Evolutionary conservation across 495 filamentous ascomycete genomes (phyloP), one percentile per base, ranked within the genome.

Genomic region (Trichoderma erinaceum): DNA sequence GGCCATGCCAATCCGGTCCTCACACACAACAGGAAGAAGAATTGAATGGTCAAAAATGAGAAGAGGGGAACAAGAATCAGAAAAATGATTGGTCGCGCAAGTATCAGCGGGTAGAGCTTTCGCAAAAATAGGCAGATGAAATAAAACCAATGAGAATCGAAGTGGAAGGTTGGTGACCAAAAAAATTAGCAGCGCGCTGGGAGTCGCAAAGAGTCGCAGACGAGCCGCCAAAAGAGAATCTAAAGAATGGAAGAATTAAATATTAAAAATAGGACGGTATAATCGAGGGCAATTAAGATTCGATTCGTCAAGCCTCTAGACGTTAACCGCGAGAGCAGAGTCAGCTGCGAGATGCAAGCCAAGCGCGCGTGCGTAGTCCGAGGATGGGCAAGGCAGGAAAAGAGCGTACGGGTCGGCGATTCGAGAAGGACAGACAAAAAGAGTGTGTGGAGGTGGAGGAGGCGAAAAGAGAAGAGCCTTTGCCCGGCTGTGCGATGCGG

Each of bases 11-110:
- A 61, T 61, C n/a, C 56, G 56, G 16, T 61, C 18, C 27, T 61
- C 56, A 21, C 56, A 32, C 56, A 61, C 23, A 61, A 61, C 25
- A 61, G 29, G 13, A 12, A 13, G 27, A 68, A 64, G 48, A 64
- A 66, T 27, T 41, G 43, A 63, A 70, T 72, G 10, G 56, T 12
- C 44, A n/a, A 61, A 56, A 61, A 61, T 68, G 70, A 68, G 69
- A 67, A 69, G 46, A 70, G 58, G 67, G 66, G 41, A 68, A 67
- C 61, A 68, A 65, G 29, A 23, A 66, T 21, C 25, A 50, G 23
- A 7, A 32, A 56, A 56, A 27, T 56, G 48, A 56, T 32, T 35
- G 41, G 43, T 66, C 27, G 43, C 27, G 16, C 43, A 66, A 13
- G 25, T 21, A 25, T 61, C 56, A 25, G 56, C 56, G 56, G 27